phyloP scores from a whole-genome alignment of 805 yeast species.

The Hanseniaspora thailandica region DNA sequence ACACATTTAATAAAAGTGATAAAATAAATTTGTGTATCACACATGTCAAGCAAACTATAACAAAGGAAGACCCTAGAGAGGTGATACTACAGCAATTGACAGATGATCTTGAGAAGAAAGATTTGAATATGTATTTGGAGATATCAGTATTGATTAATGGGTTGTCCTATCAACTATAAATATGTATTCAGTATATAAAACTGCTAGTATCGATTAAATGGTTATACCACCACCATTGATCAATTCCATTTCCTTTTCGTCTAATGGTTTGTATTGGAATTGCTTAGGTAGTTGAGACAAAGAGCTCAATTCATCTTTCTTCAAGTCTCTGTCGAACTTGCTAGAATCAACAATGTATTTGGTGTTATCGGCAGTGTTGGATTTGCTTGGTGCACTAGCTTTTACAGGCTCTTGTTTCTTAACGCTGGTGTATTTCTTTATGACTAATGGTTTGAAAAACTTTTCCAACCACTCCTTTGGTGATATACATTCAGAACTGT shows the following conservation, averaged over 20 bases:
- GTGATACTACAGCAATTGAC: conserved; percentile 1
- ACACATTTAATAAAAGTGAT: conserved; percentile 15
- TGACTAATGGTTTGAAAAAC: conserved; percentile 32
- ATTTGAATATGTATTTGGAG: background rate
- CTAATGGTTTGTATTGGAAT: conserved; percentile 55
- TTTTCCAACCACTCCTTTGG: conserved; percentile 21
- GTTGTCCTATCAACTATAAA: conserved; percentile 1
- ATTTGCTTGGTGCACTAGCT: conserved; percentile 26
- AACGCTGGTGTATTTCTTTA: conserved; percentile 32
- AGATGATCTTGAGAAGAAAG: background rate
- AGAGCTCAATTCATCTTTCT: conserved; percentile 34
- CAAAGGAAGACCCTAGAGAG: conserved; percentile 1
- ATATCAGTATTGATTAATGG: conserved; percentile 10
- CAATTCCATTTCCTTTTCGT: conserved; percentile 60
- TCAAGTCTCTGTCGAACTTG: conserved; percentile 31
- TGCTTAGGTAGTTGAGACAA: conserved; percentile 60
- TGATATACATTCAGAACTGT: conserved; percentile 23
- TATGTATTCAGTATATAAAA: background rate
- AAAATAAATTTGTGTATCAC: conserved; percentile 22
- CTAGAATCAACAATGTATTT: conserved; percentile 16
- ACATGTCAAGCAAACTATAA: conserved; percentile 8
- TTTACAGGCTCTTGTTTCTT: conserved; percentile 29
- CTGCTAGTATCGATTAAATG: background rate
- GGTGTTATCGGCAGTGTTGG: background rate
- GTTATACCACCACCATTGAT: conserved; percentile 75